Evolutionary conservation across 1,284 basidiomycete species (phyloP), one percentile per base, ranked within the genome.

Genomic region (Malassezia arunalokei): DNA sequence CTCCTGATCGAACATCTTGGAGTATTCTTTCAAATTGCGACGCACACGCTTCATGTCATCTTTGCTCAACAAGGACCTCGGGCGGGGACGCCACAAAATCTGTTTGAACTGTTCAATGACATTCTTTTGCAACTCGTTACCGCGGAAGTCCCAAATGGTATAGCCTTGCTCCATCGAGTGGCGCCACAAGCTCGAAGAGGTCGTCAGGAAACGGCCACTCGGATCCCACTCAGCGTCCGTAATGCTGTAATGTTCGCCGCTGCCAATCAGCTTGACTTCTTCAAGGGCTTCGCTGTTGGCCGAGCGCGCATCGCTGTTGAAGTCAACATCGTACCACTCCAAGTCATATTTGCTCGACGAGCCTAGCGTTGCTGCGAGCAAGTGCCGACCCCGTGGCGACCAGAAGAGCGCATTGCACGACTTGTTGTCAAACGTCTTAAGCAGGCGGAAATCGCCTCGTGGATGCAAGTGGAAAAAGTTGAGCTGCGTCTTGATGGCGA

Each of bases 171-270:
- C 94, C 64, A 95, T 90, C 66, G 86, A 86, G 71, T 88, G 86
- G 65, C 87, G 83, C 92, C 94, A 99, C 15, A 86, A 84, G 66
- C 88, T 94, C 8, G 90, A 94, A 71, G 85, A 87, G 17, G 90
- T 92, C 39, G 87, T 86, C 43, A 98, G 79, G 76, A 87, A 96
- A 57, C 94, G 83, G 51, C 94, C 94, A 68, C 83, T 86, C 27
- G 94, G 92, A 75, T 99, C 94, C 94, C 94, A 98, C 72, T 95
- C 90, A 49, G 96, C 84, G 65, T 96, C 91, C 24, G 94, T 98
- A 58, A 98, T 83, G 57, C 92, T 94, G 74, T 94, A 98, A 76
- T 98, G 92, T 76, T 98, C 94, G n/a, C 84, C 84, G 27, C 82
- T 82, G 40, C 74, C 75, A 45, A 98, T 81, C 27, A 85, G 80